These are phyloP conservation scores for Exobasidium cylindrosporum DNA, from an alignment of 1,284 basidiomycete species.

Conservation along the genomic window DNA sequence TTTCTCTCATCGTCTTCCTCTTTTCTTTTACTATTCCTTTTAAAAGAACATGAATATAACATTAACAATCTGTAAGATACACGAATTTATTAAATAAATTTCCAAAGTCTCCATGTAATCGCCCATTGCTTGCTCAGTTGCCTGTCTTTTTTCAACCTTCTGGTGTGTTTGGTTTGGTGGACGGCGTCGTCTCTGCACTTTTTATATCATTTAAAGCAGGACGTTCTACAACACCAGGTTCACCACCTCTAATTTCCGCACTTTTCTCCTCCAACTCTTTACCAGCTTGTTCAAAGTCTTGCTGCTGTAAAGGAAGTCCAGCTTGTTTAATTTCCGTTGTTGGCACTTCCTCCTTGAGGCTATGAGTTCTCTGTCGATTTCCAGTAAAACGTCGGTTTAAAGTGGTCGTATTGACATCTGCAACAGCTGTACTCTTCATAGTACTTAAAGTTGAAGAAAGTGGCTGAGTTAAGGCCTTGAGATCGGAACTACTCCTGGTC, in stretches of 20 bases:
- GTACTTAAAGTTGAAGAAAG: slow-evolving; percentile 3
- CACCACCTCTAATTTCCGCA: not conserved
- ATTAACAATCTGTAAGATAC: no score
- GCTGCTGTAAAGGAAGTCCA: not conserved
- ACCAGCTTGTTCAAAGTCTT: slow-evolving; percentile 9
- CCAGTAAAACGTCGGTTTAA: not conserved
- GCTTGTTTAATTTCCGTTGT: slow-evolving; percentile 5
- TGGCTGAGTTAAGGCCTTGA: slow-evolving; percentile 25
- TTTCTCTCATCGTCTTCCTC: no score
- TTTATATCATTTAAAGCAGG: slow-evolving; percentile 14
- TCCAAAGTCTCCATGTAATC: no score
- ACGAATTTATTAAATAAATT: no score
- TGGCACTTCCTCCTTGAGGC: slow-evolving; percentile 13
- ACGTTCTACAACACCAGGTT: not conserved
- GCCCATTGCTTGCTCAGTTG: no score
- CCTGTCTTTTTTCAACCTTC: not conserved
- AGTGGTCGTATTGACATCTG: not conserved
- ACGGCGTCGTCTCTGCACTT: slow-evolving; percentile 14
- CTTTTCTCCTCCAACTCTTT: not conserved
- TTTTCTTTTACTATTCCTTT: no score
- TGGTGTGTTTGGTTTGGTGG: slow-evolving; percentile 5
- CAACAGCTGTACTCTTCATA: not conserved
- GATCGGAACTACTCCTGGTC: slow-evolving; percentile 38
- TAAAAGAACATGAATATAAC: no score
- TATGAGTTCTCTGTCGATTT: slow-evolving; percentile 11